Evolutionary conservation across 345 rosid species (phyloP).

Genomic region (Euphorbia peplus): DNA sequence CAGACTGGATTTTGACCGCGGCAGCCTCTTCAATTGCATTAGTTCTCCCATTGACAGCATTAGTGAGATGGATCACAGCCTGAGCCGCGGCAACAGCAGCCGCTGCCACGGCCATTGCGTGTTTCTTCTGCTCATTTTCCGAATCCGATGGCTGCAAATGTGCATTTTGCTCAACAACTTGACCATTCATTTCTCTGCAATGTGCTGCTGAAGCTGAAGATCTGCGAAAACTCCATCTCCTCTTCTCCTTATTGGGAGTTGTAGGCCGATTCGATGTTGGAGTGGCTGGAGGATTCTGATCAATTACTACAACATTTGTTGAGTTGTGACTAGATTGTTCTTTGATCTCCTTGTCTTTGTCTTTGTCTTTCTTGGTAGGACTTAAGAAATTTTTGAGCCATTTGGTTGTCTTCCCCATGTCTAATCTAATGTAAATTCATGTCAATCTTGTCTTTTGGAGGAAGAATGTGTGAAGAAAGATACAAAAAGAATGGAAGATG

Average conservation of each 20-base stretch:
- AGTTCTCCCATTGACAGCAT: constrained; percentile 26
- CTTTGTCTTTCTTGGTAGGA: constrained; percentile 61
- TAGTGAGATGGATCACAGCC: constrained; percentile 46
- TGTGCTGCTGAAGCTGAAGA: constrained; percentile 58
- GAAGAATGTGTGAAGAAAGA: too few relatives aligned
- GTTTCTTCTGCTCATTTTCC: constrained; percentile 45
- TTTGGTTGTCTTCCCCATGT: constrained; percentile 82
- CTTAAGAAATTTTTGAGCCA: constrained; percentile 73
- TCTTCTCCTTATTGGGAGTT: constrained; percentile 65
- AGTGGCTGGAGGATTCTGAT: constrained; percentile 47
- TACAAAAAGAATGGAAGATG: too few relatives aligned
- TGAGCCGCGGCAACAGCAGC: constrained; percentile 51
- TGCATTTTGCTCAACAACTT: constrained; percentile 19
- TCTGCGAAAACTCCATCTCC: constrained; percentile 86
- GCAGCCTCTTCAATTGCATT: constrained; percentile 52
- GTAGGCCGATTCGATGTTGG: constrained; percentile 41
- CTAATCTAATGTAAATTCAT: constrained; percentile 21
- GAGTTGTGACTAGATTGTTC: constrained; percentile 35
- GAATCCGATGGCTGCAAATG: constrained; percentile 18
- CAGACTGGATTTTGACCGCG: constrained; percentile 69
- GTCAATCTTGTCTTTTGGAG: constrained; percentile 18
- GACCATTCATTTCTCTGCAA: constrained; percentile 31
- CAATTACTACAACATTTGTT: constrained; percentile 15
- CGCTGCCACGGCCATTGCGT: constrained; percentile 44
- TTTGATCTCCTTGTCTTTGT: constrained; percentile 15